These are phyloP conservation scores for Abortiporus biennis DNA, from an alignment of 1,284 basidiomycete species.

Conservation along the genomic window DNA sequence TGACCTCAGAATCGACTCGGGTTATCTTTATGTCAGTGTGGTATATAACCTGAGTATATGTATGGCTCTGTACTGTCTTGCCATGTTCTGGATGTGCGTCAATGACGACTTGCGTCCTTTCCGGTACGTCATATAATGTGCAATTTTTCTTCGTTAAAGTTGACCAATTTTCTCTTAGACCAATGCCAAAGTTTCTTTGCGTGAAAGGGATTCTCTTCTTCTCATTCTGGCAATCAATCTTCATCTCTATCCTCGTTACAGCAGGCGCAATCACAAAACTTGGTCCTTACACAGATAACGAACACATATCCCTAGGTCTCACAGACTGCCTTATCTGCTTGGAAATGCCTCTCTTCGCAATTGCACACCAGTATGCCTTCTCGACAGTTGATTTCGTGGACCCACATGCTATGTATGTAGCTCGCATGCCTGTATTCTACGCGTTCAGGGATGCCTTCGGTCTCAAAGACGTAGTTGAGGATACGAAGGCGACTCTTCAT, in stretches of 20 bases:
- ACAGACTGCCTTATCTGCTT: conserved; percentile 90
- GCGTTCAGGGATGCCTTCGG: conserved; percentile 89
- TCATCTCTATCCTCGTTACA: conserved; percentile 85
- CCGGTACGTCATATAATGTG: conserved; percentile 42
- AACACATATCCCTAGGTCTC: conserved; percentile 86
- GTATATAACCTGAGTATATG: conserved; percentile 76
- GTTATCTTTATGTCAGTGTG: conserved; percentile 89
- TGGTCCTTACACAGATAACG: conserved; percentile 85
- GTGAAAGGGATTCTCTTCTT: conserved; percentile 98
- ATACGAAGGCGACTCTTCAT: conserved; percentile 76
- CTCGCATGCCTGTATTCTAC: conserved; percentile 82
- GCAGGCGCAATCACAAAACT: conserved; percentile 70
- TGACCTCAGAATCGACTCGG: conserved; percentile 75
- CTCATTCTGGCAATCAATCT: conserved; percentile 95
- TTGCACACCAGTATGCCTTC: conserved; percentile 90
- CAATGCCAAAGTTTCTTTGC: conserved; percentile 92
- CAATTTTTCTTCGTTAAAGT: conserved; percentile 1
- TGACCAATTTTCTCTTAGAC: conserved; percentile 30
- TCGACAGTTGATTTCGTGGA: conserved; percentile 82
- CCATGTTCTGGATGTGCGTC: conserved; percentile 93
- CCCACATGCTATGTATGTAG: conserved; percentile 59
- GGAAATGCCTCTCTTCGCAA: conserved; percentile 97
- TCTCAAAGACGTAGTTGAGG: conserved; percentile 82
- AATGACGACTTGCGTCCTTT: conserved; percentile 84
- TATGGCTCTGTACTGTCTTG: conserved; percentile 80